Evolutionary conservation across 1,284 basidiomycete genomes (phyloP).

Genomic region (Abortiporus biennis): DNA sequence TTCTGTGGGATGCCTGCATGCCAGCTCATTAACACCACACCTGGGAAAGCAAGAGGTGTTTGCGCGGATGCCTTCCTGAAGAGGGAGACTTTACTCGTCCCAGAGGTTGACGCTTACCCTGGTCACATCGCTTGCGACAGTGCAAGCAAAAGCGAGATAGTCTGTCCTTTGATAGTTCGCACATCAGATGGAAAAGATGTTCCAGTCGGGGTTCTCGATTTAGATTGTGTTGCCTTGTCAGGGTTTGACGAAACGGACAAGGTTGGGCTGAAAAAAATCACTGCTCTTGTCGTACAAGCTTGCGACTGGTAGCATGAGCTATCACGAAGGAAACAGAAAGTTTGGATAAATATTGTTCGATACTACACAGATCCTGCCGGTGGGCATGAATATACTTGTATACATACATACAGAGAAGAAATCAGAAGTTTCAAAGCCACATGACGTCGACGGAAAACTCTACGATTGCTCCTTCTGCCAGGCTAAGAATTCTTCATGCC

Average conservation of each 20-base stretch:
- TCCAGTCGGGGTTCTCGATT: constrained; percentile 74
- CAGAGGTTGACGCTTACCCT: constrained; percentile 73
- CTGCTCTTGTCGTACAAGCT: constrained; percentile 47
- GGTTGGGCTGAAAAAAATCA: constrained; percentile 66
- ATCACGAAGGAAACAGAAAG: neutral
- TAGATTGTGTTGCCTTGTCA: constrained; percentile 70
- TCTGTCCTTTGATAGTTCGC: constrained; percentile 60
- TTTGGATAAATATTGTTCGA: neutral
- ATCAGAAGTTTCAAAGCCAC: neutral
- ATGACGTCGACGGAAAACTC: neutral
- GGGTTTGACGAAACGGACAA: constrained; percentile 77
- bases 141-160: constrained; percentile 82
- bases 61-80: constrained; percentile 74
- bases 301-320: constrained; percentile 45
- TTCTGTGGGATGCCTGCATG: constrained; percentile 89
- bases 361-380: too few species aligned
- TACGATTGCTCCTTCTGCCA: constrained; percentile 41
- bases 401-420: neutral
- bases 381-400: too few species aligned
- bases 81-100: constrained; percentile 53
- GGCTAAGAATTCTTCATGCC: constrained; percentile 70
- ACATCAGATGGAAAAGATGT: constrained; percentile 24
- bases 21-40: constrained; percentile 63
- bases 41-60: constrained; percentile 62
- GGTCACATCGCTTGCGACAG: constrained; percentile 90